Evolutionary conservation across 768 basidiomycete species (phyloP), one percentile per base, ranked within the genome.

Genomic region (Hortiboletus flavorubellus): DNA sequence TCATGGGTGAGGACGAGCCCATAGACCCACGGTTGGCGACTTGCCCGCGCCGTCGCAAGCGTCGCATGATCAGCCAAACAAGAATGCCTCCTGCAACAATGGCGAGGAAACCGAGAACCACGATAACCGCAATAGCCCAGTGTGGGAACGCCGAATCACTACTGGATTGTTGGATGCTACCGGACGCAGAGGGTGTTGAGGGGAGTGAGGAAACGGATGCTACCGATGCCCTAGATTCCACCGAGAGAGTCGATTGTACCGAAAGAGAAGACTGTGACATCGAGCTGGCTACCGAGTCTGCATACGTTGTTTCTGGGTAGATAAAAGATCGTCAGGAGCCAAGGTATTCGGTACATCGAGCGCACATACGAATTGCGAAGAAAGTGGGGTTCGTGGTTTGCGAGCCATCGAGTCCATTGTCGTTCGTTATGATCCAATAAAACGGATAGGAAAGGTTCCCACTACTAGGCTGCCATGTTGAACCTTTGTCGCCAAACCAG

Each of bases 121-220:
- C 87, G 49, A 94, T 90, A 59, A 94, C 87, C 49, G 94, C 91
- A 64, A 95, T 95, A 10, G 90, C 93, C 93, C 91, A 94, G 66
- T 83, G 83, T 9, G 91, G 93, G 67, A 93, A 93, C 35, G 75
- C 62, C 15, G 77, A 66, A 53, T 59, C 65, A 48, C 64, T 60
- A 30, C 53, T 53, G 16, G 64, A 56, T 47, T 66, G 60, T 67
- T 88, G 89, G 21, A 89, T 76, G 58, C 54, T 73, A 47, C 74
- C 81, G 26, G 65, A 66, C 26, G 46, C 80, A 30, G 65, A 66
- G 23, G 46, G 54, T 31, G 52, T 51, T 42, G 47, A 73, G 1
- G 75, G n/a, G 23, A 21, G 21, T 1, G 57, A 67, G 1, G 66
- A 59, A 0, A 60, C 31, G 5, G 78, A 75, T 9, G 79, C 67